phyloP scores from a whole-genome alignment of 164 flowering plant species.

The Kingdonia uniflora region DNA sequence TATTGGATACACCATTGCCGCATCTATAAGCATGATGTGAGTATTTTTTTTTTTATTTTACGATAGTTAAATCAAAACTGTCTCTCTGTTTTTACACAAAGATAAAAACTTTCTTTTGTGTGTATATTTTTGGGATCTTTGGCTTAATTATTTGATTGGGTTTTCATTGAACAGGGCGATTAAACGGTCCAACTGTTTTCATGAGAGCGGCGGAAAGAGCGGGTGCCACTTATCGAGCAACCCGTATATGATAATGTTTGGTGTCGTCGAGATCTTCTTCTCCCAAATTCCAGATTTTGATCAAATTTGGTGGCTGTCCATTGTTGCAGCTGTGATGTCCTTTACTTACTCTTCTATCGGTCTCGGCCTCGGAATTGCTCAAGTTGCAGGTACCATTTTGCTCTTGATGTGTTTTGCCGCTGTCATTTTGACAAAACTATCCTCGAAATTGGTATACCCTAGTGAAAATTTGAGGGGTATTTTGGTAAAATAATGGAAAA shows the following conservation, averaged over 20 bases:
- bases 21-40: conserved; percentile 54
- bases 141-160: too few relatives aligned
- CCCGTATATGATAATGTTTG: conserved; percentile 47
- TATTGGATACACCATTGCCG: conserved; percentile 49
- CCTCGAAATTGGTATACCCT: too few relatives aligned
- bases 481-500: too few relatives aligned
- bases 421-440: too few relatives aligned
- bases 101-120: too few relatives aligned
- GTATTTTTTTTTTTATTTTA: conserved; percentile 1
- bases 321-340: conserved; percentile 58
- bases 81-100: background rate
- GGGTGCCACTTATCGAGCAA: conserved; percentile 34
- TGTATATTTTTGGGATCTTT: too few relatives aligned
- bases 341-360: conserved; percentile 52
- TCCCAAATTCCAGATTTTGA: conserved; percentile 53
- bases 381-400: conserved; percentile 38
- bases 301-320: conserved; percentile 57
- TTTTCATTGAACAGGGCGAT: conserved; percentile 36
- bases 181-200: conserved; percentile 48
- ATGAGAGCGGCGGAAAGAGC: conserved; percentile 23
- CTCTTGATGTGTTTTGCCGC: background rate
- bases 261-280: conserved; percentile 27
- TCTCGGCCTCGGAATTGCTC: conserved; percentile 36
- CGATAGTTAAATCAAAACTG: too few relatives aligned
- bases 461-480: too few relatives aligned